Evolutionary conservation across 2,329 filamentous ascomycete species (phyloP).

Genomic region (Penicillium glabrum): DNA sequence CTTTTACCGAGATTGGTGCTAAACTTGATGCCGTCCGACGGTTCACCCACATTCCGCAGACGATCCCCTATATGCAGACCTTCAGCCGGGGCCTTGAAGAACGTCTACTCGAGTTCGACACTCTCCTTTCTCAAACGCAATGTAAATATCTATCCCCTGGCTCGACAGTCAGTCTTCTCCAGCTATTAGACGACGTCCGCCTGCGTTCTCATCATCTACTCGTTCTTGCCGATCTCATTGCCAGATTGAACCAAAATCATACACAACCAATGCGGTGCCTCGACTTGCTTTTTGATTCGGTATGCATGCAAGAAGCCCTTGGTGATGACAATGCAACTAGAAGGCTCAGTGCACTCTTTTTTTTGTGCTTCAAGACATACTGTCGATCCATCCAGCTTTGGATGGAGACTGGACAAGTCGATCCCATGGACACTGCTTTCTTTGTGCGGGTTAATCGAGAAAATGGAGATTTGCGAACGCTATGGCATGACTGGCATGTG

Average conservation of each 20-base stretch:
- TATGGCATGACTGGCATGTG: constrained; percentile 76
- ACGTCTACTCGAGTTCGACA: constrained; percentile 61
- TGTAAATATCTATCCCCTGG: constrained; percentile 56
- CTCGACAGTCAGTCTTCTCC: constrained; percentile 65
- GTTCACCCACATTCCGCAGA: constrained; percentile 50
- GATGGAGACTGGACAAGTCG: constrained; percentile 78
- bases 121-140: constrained; percentile 60
- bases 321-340: constrained; percentile 63
- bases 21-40: constrained; percentile 49
- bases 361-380: constrained; percentile 80
- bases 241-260: constrained; percentile 51
- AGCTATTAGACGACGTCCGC: constrained; percentile 59
- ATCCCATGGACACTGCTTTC: constrained; percentile 66
- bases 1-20: constrained; percentile 52
- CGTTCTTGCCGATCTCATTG: constrained; percentile 62
- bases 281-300: constrained; percentile 72
- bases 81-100: constrained; percentile 65
- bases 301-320: constrained; percentile 67
- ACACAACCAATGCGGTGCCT: constrained; percentile 69
- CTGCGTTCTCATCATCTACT: constrained; percentile 56
- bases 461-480: constrained; percentile 58
- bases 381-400: constrained; percentile 75
- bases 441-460: constrained; percentile 66
- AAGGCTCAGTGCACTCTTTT: constrained; percentile 68
- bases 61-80: constrained; percentile 65